A percentile compares a stretch with the other conserved stretches of the same genome.
phyloP scores from a whole-genome alignment of 306 rosid genomes.

The Comarum palustre region DNA sequence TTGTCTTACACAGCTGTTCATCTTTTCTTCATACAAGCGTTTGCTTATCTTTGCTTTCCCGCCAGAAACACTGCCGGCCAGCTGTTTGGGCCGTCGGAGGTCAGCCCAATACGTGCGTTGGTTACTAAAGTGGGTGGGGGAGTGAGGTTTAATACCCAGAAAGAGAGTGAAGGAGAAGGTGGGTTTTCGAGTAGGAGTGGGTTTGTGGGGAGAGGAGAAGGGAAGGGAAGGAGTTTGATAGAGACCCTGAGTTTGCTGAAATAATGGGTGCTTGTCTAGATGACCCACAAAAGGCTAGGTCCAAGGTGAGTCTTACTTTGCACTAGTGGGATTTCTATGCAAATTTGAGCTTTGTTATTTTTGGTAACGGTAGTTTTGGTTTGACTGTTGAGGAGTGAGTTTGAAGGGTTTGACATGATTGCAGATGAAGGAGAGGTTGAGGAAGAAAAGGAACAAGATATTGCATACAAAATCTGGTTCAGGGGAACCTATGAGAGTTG shows the following conservation, averaged over 20 bases:
- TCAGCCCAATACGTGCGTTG: conserved; percentile 19
- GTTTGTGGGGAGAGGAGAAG: conserved; percentile 40
- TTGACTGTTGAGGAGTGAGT: neutral
- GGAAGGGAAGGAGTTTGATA: conserved; percentile 56
- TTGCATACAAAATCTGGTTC: conserved; percentile 88
- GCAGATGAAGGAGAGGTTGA: conserved; percentile 87
- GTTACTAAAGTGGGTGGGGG: conserved; percentile 25
- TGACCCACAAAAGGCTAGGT: conserved; percentile 66
- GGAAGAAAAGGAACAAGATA: conserved; percentile 76
- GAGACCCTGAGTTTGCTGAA: conserved; percentile 83
- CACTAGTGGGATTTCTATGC: neutral
- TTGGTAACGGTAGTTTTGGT: neutral
- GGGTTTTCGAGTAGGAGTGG: conserved; percentile 41
- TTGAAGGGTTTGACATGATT: conserved; percentile 24
- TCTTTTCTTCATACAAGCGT: conserved; percentile 29
- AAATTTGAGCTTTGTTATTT: neutral
- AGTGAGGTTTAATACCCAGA: conserved; percentile 28
- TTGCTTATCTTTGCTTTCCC: conserved; percentile 24
- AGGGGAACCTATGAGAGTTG: conserved; percentile 58
- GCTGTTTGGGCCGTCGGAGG: conserved; percentile 21
- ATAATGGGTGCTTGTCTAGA: conserved; percentile 64
- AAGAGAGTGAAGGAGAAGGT: conserved; percentile 29
- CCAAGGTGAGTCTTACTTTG: conserved; percentile 51
- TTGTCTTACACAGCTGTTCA: conserved; percentile 32
- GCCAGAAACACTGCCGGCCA: conserved; percentile 20